A percentile compares a stretch with the other conserved stretches of the same genome.
Conservation (phyloP, 106 monocot genomes). For the Acorus calamus region DNA sequence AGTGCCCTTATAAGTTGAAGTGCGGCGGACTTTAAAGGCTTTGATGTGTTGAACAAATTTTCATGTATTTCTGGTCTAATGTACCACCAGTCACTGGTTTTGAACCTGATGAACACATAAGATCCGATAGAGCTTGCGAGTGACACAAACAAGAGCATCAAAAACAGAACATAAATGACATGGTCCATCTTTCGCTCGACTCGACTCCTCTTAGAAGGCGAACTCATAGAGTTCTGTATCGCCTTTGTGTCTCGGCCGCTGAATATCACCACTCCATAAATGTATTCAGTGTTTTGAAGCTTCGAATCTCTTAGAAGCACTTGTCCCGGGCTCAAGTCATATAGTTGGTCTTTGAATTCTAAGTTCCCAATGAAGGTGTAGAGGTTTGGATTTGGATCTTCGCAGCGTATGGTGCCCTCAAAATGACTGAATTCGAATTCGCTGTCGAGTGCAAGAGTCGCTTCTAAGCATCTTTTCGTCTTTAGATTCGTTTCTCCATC, state of each 20-base stretch:
- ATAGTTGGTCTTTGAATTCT: constrained; percentile 5
- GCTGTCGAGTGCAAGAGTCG: constrained; percentile 2
- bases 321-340: constrained; percentile 6
- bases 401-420: constrained; percentile 13
- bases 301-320: constrained; percentile 22
- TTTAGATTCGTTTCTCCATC: constrained; percentile 27
- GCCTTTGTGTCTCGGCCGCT: constrained; percentile 17
- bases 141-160: constrained; percentile 12
- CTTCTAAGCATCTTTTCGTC: constrained; percentile 11
- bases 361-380: constrained; percentile 18
- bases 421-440: constrained; percentile 5
- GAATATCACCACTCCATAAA: constrained; percentile 17
- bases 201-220: constrained; percentile 20
- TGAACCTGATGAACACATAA: neutral
- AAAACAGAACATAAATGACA: constrained; percentile 15
- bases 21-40: neutral
- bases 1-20: constrained; percentile 3
- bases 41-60: neutral
- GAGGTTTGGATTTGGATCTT: constrained; percentile 16
- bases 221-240: constrained; percentile 12
- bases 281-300: constrained; percentile 16
- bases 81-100: constrained; percentile 3
- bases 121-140: constrained; percentile 2
- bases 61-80: neutral
- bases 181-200: constrained; percentile 18